Evolutionary conservation across 2,329 filamentous ascomycete genomes (phyloP).

Genomic region (Chaetomiaceae sp.): DNA sequence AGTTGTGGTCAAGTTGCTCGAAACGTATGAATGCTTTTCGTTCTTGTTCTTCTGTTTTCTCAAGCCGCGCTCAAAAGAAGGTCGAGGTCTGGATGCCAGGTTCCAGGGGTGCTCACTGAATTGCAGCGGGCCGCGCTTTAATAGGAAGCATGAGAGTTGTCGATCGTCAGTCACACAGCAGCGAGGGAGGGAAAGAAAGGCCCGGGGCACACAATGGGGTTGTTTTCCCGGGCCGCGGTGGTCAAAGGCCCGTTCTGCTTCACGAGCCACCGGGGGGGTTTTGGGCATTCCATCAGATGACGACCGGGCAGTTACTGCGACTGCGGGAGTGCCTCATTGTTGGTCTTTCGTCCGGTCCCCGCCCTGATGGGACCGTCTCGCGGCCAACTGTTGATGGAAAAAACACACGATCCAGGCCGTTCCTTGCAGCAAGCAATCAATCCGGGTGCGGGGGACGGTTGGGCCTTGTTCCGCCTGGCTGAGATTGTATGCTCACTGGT

Average conservation of each 20-base stretch:
- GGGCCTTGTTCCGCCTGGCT: conserved; percentile 15
- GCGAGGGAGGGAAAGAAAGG: neutral
- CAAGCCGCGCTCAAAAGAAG: neutral
- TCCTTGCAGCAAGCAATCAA: conserved; percentile 14
- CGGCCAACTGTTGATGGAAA: conserved; percentile 16
- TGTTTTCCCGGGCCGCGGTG: neutral
- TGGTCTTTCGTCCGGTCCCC: conserved; percentile 2
- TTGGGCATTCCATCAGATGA: conserved; percentile 4
- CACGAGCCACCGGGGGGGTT: neutral
- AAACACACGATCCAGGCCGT: conserved; percentile 3
- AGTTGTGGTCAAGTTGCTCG: no score
- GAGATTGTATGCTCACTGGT: conserved; percentile 2
- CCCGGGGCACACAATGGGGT: conserved; percentile 3
- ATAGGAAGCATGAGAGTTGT: conserved; percentile 6
- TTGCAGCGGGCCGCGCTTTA: neutral
- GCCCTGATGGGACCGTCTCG: neutral
- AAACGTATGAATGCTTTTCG: no score
- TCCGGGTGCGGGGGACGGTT: conserved; percentile 4
- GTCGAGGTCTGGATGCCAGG: neutral
- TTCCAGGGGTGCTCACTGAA: neutral
- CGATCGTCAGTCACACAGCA: conserved; percentile 11
- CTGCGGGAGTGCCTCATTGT: conserved; percentile 4
- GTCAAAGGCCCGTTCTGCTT: neutral
- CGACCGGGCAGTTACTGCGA: conserved; percentile 1
- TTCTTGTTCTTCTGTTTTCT: neutral